Evolutionary conservation across 2,329 filamentous ascomycete species (phyloP).

Genomic region (Fusarium liriodendri): DNA sequence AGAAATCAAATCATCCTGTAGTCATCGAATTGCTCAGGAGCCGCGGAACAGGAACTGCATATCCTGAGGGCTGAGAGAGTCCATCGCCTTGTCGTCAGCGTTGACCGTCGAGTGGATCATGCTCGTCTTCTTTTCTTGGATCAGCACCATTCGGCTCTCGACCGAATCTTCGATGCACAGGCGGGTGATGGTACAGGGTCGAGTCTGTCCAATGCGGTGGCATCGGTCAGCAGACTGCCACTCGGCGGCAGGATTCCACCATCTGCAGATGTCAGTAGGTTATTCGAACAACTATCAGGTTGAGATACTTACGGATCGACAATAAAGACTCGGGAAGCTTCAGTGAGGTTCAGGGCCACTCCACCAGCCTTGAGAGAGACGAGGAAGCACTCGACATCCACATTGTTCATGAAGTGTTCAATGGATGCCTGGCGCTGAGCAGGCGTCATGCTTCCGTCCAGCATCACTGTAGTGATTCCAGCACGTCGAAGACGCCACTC

Average conservation of each 20-base stretch:
- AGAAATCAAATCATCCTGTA: background rate
- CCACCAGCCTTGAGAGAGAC: constrained; percentile 97
- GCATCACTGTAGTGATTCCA: constrained; percentile 98
- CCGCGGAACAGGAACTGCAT: constrained; percentile 97
- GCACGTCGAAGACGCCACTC: constrained; percentile 96
- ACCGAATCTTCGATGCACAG: constrained; percentile 98
- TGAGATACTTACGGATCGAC: constrained; percentile 82
- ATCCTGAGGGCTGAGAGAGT: constrained; percentile 89
- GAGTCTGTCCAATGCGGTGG: constrained; percentile 94
- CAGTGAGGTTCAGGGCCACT: constrained; percentile 93
- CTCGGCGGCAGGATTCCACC: constrained; percentile 99
- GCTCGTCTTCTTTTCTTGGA: constrained; percentile 98
- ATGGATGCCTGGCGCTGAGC: constrained; percentile 93
- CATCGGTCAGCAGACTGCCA: constrained; percentile 97
- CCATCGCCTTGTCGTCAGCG: constrained; percentile 88
- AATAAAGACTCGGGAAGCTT: constrained; percentile 95
- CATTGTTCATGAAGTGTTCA: constrained; percentile 95
- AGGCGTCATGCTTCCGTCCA: constrained; percentile 97
- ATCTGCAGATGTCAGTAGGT: constrained; percentile 64
- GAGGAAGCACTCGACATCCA: constrained; percentile 94
- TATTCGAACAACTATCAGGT: background rate
- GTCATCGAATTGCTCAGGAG: constrained; percentile 45
- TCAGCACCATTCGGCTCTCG: constrained; percentile 91
- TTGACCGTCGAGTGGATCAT: constrained; percentile 99
- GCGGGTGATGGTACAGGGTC: constrained; percentile 93